These are phyloP conservation scores for Eucalyptus sp. DNA, from an alignment of 345 rosid genomes.

Conservation along the genomic window DNA sequence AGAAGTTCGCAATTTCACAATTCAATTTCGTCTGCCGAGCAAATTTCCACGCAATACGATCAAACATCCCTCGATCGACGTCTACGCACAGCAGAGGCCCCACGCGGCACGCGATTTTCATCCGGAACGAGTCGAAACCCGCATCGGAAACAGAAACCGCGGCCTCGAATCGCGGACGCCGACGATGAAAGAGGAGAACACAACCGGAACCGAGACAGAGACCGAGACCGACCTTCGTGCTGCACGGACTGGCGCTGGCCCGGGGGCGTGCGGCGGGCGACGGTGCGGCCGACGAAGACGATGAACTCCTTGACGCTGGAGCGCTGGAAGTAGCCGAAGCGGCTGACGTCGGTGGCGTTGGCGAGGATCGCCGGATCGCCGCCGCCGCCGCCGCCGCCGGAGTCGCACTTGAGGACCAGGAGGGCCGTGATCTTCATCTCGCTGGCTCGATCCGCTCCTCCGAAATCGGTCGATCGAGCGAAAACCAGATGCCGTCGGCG, in stretches of 20 bases:
- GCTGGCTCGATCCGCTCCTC: not conserved
- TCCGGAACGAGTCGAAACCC: not conserved
- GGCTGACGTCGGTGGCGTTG: conserved; percentile 69
- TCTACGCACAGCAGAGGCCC: not conserved
- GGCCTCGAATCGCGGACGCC: not conserved
- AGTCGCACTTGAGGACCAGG: conserved; percentile 53
- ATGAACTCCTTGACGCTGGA: conserved; percentile 73
- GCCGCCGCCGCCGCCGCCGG: conserved; percentile 44
- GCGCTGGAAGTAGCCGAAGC: conserved; percentile 83
- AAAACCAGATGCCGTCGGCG: too few relatives aligned
- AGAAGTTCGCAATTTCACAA: not conserved
- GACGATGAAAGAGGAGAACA: not conserved
- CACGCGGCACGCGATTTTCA: not conserved
- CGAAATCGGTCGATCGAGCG: not conserved
- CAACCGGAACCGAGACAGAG: not conserved
- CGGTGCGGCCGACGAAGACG: conserved; percentile 84
- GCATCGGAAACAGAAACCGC: not conserved
- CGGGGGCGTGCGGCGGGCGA: conserved; percentile 77
- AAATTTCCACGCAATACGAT: not conserved
- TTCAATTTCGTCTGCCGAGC: not conserved
- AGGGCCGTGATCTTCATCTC: conserved; percentile 88
- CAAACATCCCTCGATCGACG: not conserved
- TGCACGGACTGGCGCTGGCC: conserved; percentile 85
- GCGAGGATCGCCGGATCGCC: conserved; percentile 56
- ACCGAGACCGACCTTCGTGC: conserved; percentile 52